Base-by-base conservation (phyloP, 2,329 filamentous ascomycete species). In the Beauveria asiatica region DNA sequence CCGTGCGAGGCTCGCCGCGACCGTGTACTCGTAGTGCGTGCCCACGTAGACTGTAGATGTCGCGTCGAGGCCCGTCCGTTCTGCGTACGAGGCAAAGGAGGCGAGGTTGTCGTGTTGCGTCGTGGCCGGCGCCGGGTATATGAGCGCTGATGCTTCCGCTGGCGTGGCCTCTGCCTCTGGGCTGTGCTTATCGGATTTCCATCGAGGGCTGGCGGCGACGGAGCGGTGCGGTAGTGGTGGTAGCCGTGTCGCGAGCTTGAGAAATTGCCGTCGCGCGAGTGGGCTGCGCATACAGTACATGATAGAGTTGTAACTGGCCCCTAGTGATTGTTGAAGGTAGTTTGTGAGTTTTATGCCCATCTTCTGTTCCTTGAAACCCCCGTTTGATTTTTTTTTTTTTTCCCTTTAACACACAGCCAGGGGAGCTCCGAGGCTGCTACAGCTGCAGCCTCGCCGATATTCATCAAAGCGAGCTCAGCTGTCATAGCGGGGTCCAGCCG, bases 1-100 rank as follows among this genome's bases (percentile, higher is more conserved):
- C 1, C 74, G 73, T 3, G 78, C 67, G 0, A 93, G 79, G 1
- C 81, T 74, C 4, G 73, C 69, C 6, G 81, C 80, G 3, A 85
- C 82, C 0, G 78, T 84, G 75, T 93, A 93, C 72, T 94, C 90
- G 74, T 89, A 93, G 70, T 82, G 83, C 0, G 89, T 93, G 64
- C 90, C 90, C 46, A 85, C 76, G 69, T 85, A 92, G 49, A 84
- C 79, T 0, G 83, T 84, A 17, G 81, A 84, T 5, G 70, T 73
- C 1, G 75, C 71, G 63, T 83, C 78, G 23, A 91, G 76, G 1
- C 79, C 76, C 0, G 75, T 79, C 54, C 81, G 80, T 21, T 78
- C 70, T 5, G 85, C 85, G 70, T 92, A 85, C 27, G 79, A 75
- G 30, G 88, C 71, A 70, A 91, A 93, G 0, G 85, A 83, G 1